Percentiles rank a stretch among this genome's conserved stretches.
Conservation (phyloP, 441 rosid species). For the Gossypium trilobum region DNA sequence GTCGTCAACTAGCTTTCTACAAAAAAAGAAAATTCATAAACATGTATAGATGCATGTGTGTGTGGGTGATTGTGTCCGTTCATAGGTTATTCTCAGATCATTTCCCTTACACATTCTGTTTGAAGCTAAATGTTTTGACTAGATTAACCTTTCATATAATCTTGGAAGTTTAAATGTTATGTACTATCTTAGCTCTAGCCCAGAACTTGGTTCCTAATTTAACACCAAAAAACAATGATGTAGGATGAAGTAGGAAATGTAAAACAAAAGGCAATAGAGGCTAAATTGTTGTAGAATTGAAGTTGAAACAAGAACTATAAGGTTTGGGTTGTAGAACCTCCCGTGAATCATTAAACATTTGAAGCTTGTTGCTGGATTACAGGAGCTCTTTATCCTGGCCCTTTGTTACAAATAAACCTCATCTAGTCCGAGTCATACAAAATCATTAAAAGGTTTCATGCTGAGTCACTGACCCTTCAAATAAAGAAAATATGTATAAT, state of each 20-base stretch:
- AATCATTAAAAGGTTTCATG: neutral
- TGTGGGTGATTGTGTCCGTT: neutral
- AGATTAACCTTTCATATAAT: neutral
- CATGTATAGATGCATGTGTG: neutral
- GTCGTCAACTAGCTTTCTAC: constrained; percentile 3
- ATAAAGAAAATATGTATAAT: neutral
- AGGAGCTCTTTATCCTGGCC: neutral
- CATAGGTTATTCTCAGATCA: constrained; percentile 2
- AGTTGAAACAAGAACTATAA: neutral
- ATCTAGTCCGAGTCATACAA: neutral
- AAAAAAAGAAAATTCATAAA: neutral
- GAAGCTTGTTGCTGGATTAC: neutral
- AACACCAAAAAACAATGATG: neutral
- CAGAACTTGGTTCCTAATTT: neutral
- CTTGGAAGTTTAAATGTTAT: neutral
- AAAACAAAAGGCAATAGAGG: neutral
- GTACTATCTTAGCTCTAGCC: neutral
- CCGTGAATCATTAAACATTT: neutral
- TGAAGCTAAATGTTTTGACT: constrained; percentile 3
- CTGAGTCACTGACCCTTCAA: neutral
- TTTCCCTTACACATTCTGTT: neutral
- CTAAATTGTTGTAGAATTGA: neutral
- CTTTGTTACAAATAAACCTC: neutral
- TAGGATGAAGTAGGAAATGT: neutral
- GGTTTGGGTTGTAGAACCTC: no score